Percentiles rank a stretch among this genome's conserved stretches.
phyloP scores from a whole-genome alignment of 352 stramenopile species.

The Globisporangium iwayamae region DNA sequence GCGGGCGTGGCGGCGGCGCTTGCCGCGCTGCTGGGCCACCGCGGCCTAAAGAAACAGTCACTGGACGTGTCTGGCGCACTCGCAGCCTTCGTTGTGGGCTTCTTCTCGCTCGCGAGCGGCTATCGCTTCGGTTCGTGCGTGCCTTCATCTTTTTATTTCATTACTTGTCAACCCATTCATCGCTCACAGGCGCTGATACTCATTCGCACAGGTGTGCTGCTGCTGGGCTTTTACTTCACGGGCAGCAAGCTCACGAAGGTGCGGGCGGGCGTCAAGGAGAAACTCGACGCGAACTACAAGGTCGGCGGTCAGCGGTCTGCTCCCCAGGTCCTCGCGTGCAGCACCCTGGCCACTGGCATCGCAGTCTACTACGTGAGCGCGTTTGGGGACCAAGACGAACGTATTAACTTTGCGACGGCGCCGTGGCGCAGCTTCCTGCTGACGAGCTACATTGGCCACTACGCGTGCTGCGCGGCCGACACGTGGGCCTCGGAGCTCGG shows the following conservation, averaged over 20 bases:
- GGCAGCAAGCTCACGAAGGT: conserved; percentile 85
- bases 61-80: conserved; percentile 52
- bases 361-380: conserved; percentile 43
- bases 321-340: conserved; percentile 76
- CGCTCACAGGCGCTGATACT: neutral
- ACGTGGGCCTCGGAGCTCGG: conserved; percentile 95
- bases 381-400: conserved; percentile 38
- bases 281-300: conserved; percentile 75
- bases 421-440: conserved; percentile 47
- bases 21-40: conserved; percentile 31
- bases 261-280: conserved; percentile 45
- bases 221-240: conserved; percentile 86
- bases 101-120: conserved; percentile 54
- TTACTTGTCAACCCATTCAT: neutral
- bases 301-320: conserved; percentile 74
- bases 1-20: conserved; percentile 41
- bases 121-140: conserved; percentile 58
- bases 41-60: conserved; percentile 68
- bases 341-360: conserved; percentile 58
- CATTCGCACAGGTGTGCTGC: conserved; percentile 45
- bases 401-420: conserved; percentile 33
- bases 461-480: conserved; percentile 91
- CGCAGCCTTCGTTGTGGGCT: conserved; percentile 63
- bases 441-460: conserved; percentile 88
- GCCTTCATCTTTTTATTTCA: neutral